Base-by-base conservation (phyloP, 1,284 basidiomycete genomes). In the Pseudomicrostroma phylloplanum region DNA sequence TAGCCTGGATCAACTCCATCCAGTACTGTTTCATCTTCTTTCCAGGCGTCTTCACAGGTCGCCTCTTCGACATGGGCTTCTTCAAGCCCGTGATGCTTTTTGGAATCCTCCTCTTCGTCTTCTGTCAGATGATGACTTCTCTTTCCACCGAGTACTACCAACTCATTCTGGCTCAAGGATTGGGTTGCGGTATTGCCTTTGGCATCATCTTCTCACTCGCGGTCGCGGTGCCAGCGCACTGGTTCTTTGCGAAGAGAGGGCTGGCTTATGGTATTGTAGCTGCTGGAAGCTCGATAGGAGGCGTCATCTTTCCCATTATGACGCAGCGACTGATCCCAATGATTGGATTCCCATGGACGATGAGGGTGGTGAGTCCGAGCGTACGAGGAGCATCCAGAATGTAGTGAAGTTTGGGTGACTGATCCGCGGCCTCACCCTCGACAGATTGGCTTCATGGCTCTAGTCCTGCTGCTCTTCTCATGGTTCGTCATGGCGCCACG, bases 231-330 rank as follows among this genome's bases (percentile, higher is more conserved):
- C 51, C 51, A 15, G 51, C 51, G 21, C 51, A 54, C n/a, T 54
- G 51, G 51, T 54, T 54, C 21, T 25, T 13, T 15, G 21, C 13
- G 51, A 21, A 26, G 51, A 19, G 51, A 19, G 51, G 21, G 15
- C n/a, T 26, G 8, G 51, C 51, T 6, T 54, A 60, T 9, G 73
- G 73, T 39, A 13, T 76, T 19, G 60, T 65, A 15, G 69, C 74
- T 1, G 65, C 64, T 1, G 72, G 74, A 9, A 68, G 65, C n/a
- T 66, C 65, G 1, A 65, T 68, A 4, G 72, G 74, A 7, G 69
- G 69, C 19, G 66, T 76, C 63, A 53, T 74, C 57, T 74, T 72
- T 41, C 71, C 74, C 13, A 73, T 76, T 58, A 56, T 73, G 46
- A 61, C 72, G 30, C 40, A 65, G 12, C 57, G 56, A 1, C 62